phyloP scores from a whole-genome alignment of 768 basidiomycete species.

The Agrocybe praecox region DNA sequence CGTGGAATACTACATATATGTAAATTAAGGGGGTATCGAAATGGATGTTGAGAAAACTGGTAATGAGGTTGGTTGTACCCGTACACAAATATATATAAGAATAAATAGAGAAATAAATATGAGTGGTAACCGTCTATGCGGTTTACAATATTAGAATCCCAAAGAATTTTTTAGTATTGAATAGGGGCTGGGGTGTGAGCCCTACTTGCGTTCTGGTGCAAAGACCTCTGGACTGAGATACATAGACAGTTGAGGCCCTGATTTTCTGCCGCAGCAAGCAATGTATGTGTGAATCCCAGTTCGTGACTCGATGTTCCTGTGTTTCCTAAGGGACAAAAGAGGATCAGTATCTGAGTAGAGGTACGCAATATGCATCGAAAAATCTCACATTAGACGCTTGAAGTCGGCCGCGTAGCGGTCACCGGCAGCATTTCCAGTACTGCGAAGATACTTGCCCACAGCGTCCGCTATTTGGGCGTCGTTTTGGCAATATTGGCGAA shows the following conservation, averaged over 20 bases:
- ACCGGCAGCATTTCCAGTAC: conserved; percentile 9
- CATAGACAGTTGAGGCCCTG: conserved; percentile 18
- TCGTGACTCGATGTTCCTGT: conserved; percentile 13
- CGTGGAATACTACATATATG: too few species aligned
- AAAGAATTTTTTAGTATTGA: too few species aligned
- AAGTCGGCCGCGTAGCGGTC: conserved; percentile 10
- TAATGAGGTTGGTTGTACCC: too few species aligned
- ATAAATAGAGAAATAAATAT: too few species aligned
- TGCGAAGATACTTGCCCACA: conserved; percentile 9
- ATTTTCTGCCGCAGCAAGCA: conserved; percentile 14
- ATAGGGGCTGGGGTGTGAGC: too few species aligned
- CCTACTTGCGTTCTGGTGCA: conserved; percentile 8
- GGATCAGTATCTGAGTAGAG: neutral
- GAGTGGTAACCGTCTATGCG: too few species aligned
- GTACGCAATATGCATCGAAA: neutral
- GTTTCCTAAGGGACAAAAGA: conserved; percentile 3
- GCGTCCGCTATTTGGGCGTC: conserved; percentile 15
- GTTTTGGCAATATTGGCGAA: conserved; percentile 18
- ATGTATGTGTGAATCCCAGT: conserved; percentile 23
- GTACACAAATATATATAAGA: too few species aligned
- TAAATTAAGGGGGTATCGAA: too few species aligned
- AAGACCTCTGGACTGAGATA: conserved; percentile 20
- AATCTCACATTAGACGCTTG: conserved; percentile 14
- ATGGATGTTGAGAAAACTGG: too few species aligned
- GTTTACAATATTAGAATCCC: too few species aligned